Base-by-base conservation (phyloP, 495 filamentous ascomycete species). In the Thermothielavioides terrestris region DNA sequence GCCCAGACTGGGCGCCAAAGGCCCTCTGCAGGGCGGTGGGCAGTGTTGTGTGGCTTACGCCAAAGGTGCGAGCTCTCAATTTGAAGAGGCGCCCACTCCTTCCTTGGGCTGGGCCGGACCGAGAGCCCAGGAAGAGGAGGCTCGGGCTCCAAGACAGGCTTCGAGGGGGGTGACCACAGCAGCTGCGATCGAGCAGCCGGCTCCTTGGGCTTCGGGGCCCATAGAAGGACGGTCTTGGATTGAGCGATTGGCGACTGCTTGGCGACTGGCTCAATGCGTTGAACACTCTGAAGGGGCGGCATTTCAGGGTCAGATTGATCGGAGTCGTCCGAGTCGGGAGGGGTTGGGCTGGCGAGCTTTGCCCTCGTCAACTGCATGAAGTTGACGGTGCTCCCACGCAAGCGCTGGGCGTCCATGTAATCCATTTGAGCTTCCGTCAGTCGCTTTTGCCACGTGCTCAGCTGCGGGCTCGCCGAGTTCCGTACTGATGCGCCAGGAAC, bases 321-420 rank as follows among this genome's bases (percentile, higher is more conserved):
- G 0, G 71, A 69, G 31, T 61, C 57, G 17, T 69, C 61, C 6
- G 69, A 72, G 31, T 74, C 69, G 1, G 73, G 74, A 35, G 74
- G 76, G 39, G 71, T 79, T 6, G 74, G 72, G 48, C 71, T 78
- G 20, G 72, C 70, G 0, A 76, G 48, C 42, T 63, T 63, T n/a
- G 56, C 60, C 47, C 67, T 67, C 1, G 69, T 55, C 41, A 71
- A 47, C 17, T 73, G 55, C 31, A 72, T 42, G 52, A 68, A 68
- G 53, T 71, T 71, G 48, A 67, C 43, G 42, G 58, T 66, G 28
- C 60, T 55, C 8, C 64, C 63, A 21, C 57, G 63, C 17, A 70
- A 56, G 6, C 72, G 58, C 22, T 63, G 60, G 1, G 63, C 65
- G 39, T 72, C 65, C 50, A 69, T 57, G 55, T 71, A 75, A 28